Evolutionary conservation across 1,284 basidiomycete species (phyloP), one percentile per base, ranked within the genome.

Genomic region (Tausonia pullulans): DNA sequence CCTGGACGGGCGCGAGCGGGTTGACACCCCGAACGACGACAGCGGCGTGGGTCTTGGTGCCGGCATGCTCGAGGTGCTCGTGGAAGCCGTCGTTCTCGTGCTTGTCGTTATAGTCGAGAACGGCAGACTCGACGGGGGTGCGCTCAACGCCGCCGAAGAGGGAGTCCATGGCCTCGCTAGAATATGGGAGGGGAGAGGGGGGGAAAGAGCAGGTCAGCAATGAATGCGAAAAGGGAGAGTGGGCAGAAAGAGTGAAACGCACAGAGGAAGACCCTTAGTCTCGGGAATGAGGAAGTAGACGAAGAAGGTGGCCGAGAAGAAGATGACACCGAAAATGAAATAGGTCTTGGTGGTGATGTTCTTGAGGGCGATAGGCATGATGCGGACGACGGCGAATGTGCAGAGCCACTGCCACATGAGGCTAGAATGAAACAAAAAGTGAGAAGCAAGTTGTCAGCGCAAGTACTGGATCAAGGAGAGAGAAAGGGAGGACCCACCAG

Each of bases 251-350:
- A 48, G 9, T 4, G 41, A 52, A 4, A 45, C 2, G 41, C 56
- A 52, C 9, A 66, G 62, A 43, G 72, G 70, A 27, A 71, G 68
- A 40, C 68, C 72, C 54, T 71, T 72, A 40, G 73, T 73, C 52
- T 73, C 72, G 2, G 72, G 73, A 14, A 72, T 68, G 65, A 69
- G 69, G 61, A 74, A 70, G 67, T 66, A 73, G 5, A 70, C 71
- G 68, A 71, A 72, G 27, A 71, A 40, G 48, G 66, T 67, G 41
- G 59, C 63, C 5, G 57, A 59, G 60, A 65, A 46, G 61, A 68
- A 68, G 54, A 65, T 68, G 48, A 48, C 40, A 5, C 61, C 68
- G 54, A 68, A 68, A 8, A 67, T 64, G 61, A 68, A 68, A 60
- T 65, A 68, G 10, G 67, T 67, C 64, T 62, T 66, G n/a, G 62